Base-by-base conservation (phyloP, 495 filamentous ascomycete genomes). In the Hypoxylon perforatum region DNA sequence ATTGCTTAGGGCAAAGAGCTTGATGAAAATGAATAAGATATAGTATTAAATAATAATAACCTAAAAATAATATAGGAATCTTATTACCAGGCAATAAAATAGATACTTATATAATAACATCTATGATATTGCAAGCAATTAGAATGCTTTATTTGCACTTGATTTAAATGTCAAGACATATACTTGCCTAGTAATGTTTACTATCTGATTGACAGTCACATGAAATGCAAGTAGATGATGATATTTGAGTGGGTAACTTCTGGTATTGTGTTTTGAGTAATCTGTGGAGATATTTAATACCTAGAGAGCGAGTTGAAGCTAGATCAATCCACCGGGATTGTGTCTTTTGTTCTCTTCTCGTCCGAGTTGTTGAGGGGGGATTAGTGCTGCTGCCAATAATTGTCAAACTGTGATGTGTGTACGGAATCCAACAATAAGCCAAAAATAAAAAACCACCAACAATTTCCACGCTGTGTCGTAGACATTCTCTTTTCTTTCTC, bases 241-340 rank as follows among this genome's bases (percentile, higher is more conserved):
- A 50, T 53, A 22, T 19, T 52, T 78, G 77, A 80, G 81, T 81
- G 80, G 81, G 81, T 83, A 82, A 84, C 80, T 78, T 84, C 81
- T 84, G 81, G 81, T 84, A 84, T 84, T 82, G 30, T 48, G 30
- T 48, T 73, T 72, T 71, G 69, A 80, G 63, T 73, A 70, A 58
- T 71, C 52, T 70, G 30, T 33, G 67, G 65, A 75, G 71, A 75
- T 78, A 81, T 78, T 76, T 81, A 76, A 81, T 84, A 84, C 81
- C 73, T 81, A 84, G 79, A 84, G 80, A 84, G 80, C 81, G 81
- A 81, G 81, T 79, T 81, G 77, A 76, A 60, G 72, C 76, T 70
- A 72, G 67, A 75, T 75, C 76, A 63, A 55, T 67, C 72, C 72
- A 73, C 72, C 57, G 57, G 46, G 66, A 50, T 63, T 48, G 6